phyloP scores from a whole-genome alignment of 1,284 basidiomycete genomes.

The Trametes pubescens region DNA sequence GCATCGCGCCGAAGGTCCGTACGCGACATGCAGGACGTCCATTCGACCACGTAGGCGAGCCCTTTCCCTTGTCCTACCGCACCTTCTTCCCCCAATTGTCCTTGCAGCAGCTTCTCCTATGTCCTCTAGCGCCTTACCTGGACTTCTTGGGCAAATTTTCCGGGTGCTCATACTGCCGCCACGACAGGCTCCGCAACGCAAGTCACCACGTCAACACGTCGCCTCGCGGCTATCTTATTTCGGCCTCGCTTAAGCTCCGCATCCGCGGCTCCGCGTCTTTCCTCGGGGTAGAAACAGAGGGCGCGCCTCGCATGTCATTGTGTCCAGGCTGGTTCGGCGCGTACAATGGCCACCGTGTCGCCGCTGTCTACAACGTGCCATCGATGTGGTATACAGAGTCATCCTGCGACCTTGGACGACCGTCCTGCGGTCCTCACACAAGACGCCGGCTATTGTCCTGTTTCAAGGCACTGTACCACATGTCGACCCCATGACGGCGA shows the following conservation, averaged over 20 bases:
- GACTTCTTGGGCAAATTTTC: conserved; percentile 2
- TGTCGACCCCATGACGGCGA: not conserved
- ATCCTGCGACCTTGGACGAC: not conserved
- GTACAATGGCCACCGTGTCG: not conserved
- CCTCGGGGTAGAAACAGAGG: not conserved
- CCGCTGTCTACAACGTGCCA: not conserved
- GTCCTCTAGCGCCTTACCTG: not conserved
- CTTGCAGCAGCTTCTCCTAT: not conserved
- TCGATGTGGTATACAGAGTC: not conserved
- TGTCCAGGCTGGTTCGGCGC: not conserved
- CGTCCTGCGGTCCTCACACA: not conserved
- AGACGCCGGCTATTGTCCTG: not conserved
- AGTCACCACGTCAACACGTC: not conserved
- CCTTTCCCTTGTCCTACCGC: not conserved
- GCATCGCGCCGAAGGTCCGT: not conserved
- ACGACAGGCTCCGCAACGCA: not conserved
- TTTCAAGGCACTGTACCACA: not conserved
- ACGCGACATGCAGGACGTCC: not conserved
- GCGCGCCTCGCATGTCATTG: not conserved
- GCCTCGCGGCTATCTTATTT: not conserved
- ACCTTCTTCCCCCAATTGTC: not conserved
- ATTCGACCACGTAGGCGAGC: not conserved
- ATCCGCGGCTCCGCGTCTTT: not conserved
- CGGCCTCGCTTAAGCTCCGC: not conserved
- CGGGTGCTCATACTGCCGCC: conserved; percentile 5